Percentiles rank a stretch among this genome's conserved stretches.
Evolutionary conservation across 352 stramenopile species (phyloP).

Genomic region (Globisporangium emineosum): DNA sequence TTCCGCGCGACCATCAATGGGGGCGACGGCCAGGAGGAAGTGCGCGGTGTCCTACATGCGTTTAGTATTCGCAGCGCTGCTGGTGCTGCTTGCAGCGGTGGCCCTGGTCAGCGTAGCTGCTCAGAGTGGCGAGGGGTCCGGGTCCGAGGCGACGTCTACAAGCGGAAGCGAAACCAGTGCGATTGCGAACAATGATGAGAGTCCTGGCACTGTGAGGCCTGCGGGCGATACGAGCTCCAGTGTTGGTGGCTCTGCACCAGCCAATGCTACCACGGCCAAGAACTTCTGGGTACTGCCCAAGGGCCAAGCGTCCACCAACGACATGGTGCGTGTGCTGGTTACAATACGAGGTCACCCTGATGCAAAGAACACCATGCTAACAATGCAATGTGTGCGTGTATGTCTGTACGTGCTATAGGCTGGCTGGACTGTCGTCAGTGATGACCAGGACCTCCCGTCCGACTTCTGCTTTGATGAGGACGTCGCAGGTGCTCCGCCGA

Average conservation of each 20-base stretch:
- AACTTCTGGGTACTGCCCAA: slow-evolving; percentile 1
- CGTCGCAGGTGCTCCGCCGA: not conserved
- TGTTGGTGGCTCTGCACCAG: not conserved
- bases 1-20: not conserved
- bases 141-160: not conserved
- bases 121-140: not conserved
- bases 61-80: not conserved
- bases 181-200: not conserved
- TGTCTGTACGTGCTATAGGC: not conserved
- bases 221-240: not conserved
- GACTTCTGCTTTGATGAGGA: slow-evolving; percentile 3
- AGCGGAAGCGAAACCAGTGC: not conserved
- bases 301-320: not conserved
- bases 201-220: not conserved
- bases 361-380: not conserved
- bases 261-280: not conserved
- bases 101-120: not conserved
- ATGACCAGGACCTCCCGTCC: not conserved
- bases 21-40: not conserved
- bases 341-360: not conserved
- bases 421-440: not conserved
- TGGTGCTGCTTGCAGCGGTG: not conserved
- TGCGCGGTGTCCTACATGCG: not conserved
- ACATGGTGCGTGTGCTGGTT: not conserved
- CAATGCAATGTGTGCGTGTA: not conserved